phyloP scores from a whole-genome alignment of 257 asterid genomes.

The Handroanthus guayacan region DNA sequence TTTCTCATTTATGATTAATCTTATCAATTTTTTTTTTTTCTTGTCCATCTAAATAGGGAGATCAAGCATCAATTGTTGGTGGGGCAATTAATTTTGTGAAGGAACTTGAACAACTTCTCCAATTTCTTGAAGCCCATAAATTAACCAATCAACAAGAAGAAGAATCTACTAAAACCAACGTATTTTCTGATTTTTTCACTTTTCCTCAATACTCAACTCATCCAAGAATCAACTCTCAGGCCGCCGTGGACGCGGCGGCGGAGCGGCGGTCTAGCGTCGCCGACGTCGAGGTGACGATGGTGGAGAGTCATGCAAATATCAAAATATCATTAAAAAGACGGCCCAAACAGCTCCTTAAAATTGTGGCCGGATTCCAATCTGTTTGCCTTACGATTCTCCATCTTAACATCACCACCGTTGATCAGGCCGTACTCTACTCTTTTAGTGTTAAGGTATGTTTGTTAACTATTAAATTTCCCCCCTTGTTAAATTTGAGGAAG shows the following conservation, averaged over 20 bases:
- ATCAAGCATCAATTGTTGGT: constrained; percentile 82
- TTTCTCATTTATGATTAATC: background rate
- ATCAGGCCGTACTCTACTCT: constrained; percentile 62
- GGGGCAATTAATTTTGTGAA: constrained; percentile 70
- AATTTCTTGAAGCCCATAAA: constrained; percentile 54
- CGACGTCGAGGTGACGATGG: constrained; percentile 71
- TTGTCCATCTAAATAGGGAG: constrained; percentile 51
- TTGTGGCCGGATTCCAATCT: constrained; percentile 64
- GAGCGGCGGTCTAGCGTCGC: constrained; percentile 48
- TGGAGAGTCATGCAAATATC: constrained; percentile 68
- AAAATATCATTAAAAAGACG: constrained; percentile 47
- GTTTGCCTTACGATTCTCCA: constrained; percentile 63
- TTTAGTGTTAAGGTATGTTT: constrained; percentile 68
- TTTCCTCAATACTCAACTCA: constrained; percentile 53
- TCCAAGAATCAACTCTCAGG: background rate
- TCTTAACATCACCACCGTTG: constrained; percentile 60
- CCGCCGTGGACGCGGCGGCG: constrained; percentile 13
- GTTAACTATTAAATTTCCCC: background rate
- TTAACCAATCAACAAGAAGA: background rate
- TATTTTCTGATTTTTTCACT: constrained; percentile 37
- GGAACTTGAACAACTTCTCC: constrained; percentile 70
- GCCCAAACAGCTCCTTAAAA: constrained; percentile 59
- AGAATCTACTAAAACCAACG: constrained; percentile 15
- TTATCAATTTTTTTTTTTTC: background rate
- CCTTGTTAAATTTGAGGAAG: background rate